These are phyloP conservation scores for Furculomyces boomerangus DNA, from an alignment of 371 early-diverging fungal genomes.

Conservation along the genomic window DNA sequence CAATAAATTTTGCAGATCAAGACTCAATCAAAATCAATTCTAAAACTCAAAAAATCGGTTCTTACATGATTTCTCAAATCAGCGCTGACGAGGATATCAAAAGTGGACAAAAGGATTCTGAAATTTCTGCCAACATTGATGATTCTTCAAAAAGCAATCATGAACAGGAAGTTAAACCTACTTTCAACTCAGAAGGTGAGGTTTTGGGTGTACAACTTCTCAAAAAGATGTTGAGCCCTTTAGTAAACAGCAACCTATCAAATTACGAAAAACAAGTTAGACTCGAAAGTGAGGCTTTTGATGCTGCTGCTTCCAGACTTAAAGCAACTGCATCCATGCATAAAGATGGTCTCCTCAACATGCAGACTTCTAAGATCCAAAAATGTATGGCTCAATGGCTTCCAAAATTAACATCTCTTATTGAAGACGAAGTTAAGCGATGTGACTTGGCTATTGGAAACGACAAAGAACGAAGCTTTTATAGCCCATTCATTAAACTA, in stretches of 20 bases:
- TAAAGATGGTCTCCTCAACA: constrained; percentile 31
- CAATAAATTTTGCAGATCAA: no score
- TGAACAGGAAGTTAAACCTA: neutral
- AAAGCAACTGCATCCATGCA: constrained; percentile 37
- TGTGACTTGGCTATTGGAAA: constrained; percentile 7
- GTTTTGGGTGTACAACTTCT: constrained; percentile 56
- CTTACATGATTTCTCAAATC: neutral
- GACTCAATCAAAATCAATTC: neutral
- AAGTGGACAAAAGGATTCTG: neutral
- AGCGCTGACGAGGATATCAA: neutral
- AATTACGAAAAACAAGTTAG: constrained; percentile 60
- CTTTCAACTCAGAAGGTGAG: neutral
- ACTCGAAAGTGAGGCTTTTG: constrained; percentile 67
- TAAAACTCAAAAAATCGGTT: neutral
- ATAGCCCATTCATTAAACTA: constrained; percentile 54
- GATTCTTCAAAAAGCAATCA: neutral
- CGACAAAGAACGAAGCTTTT: constrained; percentile 15
- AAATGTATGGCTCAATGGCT: constrained; percentile 61
- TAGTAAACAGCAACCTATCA: constrained; percentile 30
- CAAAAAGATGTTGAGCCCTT: constrained; percentile 42
- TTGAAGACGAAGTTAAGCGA: constrained; percentile 28
- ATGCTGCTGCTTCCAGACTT: constrained; percentile 52
- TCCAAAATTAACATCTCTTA: constrained; percentile 37
- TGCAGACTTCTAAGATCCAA: constrained; percentile 28
- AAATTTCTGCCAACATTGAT: neutral